Conservation (phyloP, 805 yeast genomes). For the Kuraishia floccosa region DNA sequence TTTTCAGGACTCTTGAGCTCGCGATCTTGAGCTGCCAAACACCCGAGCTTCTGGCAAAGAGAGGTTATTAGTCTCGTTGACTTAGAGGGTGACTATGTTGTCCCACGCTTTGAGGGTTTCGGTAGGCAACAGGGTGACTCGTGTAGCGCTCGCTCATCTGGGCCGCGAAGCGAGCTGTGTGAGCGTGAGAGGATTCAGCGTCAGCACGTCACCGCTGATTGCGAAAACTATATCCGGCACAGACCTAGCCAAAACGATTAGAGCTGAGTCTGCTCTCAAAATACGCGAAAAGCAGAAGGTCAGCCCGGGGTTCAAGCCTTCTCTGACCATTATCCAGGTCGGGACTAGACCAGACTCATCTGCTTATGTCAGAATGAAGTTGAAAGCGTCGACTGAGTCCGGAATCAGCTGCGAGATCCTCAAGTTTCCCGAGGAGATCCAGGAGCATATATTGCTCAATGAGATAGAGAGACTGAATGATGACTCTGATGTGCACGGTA, state of each 20-base stretch:
- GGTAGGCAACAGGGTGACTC: no score
- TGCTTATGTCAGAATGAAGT: constrained; percentile 84
- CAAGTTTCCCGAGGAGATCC: constrained; percentile 49
- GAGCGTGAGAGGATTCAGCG: no score
- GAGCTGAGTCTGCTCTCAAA: constrained; percentile 30
- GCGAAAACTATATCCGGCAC: constrained; percentile 33
- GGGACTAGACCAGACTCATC: constrained; percentile 86
- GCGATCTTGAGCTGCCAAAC: no score
- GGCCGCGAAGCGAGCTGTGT: no score
- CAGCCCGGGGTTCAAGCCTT: constrained; percentile 53
- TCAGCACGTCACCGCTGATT: constrained; percentile 7
- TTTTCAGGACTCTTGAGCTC: no score
- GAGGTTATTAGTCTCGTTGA: no score
- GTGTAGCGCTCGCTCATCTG: no score
- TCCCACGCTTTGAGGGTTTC: no score
- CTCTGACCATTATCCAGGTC: constrained; percentile 77
- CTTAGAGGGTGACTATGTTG: no score
- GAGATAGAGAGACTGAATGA: constrained; percentile 55
- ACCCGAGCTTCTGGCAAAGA: no score
- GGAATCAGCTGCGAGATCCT: constrained; percentile 58
- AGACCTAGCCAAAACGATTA: constrained; percentile 28
- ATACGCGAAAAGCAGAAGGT: constrained; percentile 29
- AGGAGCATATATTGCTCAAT: constrained; percentile 49
- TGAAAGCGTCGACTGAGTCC: constrained; percentile 82
- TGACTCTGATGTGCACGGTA: constrained; percentile 73